Evolutionary conservation across 139 green algal species (phyloP).

Genomic region (Tetradesmus lagerheimii): DNA sequence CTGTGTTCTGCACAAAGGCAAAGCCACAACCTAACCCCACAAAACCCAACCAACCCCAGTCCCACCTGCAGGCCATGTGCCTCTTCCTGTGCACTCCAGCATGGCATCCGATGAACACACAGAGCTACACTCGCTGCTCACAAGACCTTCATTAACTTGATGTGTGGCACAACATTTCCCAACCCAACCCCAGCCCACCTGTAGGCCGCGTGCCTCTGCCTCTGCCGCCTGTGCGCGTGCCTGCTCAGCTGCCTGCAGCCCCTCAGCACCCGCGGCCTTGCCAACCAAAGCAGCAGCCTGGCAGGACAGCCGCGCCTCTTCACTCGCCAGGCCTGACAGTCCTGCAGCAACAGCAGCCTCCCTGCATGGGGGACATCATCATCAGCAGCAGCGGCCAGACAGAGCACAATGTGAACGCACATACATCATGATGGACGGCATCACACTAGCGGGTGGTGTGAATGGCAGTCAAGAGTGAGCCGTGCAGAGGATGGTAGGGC

Average conservation of each 20-base stretch:
- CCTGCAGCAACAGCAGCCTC: not conserved
- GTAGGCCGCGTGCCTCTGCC: conserved; percentile 17
- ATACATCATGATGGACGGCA: too few species aligned
- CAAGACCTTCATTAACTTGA: too few species aligned
- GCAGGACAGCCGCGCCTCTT: conserved; percentile 4
- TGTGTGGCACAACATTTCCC: not conserved
- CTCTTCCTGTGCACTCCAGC: not conserved
- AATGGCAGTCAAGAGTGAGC: too few species aligned
- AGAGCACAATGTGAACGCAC: too few species aligned
- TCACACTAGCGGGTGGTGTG: too few species aligned
- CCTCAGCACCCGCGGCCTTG: conserved; percentile 20
- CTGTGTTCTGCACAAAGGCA: too few species aligned
- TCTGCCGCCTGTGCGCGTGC: not conserved
- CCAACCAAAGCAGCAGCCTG: not conserved
- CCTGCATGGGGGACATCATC: not conserved
- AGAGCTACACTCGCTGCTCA: too few species aligned
- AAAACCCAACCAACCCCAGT: too few species aligned
- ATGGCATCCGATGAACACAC: too few species aligned
- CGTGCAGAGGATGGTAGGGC: too few species aligned
- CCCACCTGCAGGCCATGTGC: not conserved
- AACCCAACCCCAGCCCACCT: not conserved
- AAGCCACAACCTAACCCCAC: too few species aligned
- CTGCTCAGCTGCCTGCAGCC: conserved; percentile 12
- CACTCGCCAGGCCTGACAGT: not conserved
- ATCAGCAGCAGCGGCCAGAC: not conserved